Evolutionary conservation across 1,284 basidiomycete genomes (phyloP).

Genomic region (Trametes polyzona): DNA sequence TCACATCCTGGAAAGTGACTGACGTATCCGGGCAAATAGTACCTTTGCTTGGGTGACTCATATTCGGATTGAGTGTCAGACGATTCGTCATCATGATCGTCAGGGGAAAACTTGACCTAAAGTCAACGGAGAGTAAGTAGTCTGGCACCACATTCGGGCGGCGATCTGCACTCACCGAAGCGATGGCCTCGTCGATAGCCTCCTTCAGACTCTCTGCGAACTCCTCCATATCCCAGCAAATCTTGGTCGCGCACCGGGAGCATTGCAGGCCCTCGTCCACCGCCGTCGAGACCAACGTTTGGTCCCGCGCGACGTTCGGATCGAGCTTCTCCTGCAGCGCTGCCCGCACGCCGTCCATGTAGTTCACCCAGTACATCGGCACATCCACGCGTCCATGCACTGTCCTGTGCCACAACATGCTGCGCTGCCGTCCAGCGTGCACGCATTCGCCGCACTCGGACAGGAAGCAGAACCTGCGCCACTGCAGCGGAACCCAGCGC

Average conservation of each 20-base stretch:
- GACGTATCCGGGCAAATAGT: conserved; percentile 13
- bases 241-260: conserved; percentile 9
- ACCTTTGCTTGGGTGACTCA: conserved; percentile 1
- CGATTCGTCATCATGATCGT: background rate
- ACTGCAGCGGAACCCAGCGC: conserved; percentile 22
- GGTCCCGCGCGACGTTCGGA: conserved; percentile 8
- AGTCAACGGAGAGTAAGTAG: background rate
- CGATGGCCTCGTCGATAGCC: conserved; percentile 16
- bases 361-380: conserved; percentile 17
- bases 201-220: conserved; percentile 13
- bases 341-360: conserved; percentile 10
- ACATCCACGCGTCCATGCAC: conserved; percentile 5
- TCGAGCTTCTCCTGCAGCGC: conserved; percentile 7
- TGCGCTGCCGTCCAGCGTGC: background rate
- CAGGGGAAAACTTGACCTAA: conserved; percentile 2
- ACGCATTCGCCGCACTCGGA: conserved; percentile 7
- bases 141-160: background rate
- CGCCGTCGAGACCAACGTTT: conserved; percentile 2
- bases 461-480: conserved; percentile 22
- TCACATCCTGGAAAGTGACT: background rate
- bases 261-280: conserved; percentile 12
- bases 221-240: conserved; percentile 18
- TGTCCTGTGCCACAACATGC: conserved; percentile 10
- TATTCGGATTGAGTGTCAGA: background rate
- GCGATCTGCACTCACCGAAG: conserved; percentile 2